Evolutionary conservation across 2,329 filamentous ascomycete genomes (phyloP), one percentile per base, ranked within the genome.

Genomic region (Xylaria sp.): DNA sequence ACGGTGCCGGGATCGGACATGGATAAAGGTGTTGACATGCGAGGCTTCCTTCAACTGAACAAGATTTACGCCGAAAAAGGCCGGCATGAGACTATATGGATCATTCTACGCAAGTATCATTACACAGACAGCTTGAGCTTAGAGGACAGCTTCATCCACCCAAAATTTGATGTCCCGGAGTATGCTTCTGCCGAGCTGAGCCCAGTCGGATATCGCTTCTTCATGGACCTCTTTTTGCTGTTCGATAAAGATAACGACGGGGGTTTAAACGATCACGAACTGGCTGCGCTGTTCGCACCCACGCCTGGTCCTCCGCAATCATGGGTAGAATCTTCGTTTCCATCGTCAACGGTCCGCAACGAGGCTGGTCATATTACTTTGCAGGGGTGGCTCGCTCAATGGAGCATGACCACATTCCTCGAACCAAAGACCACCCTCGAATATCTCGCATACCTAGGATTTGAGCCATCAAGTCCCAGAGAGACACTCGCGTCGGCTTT

Each of bases 321-420:
- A 0, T 99, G 94, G 94, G 78, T 86, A 0, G 92, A 97, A 60
- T 89, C 89, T 1, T 90, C 86, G 0, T 99, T 99, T 67, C 94
- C 94, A 1, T 92, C 90, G 0, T 96, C 91, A 20, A 97, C 94
- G 0, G 93, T 97, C 17, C 88, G 91, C 39, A 97, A 97, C 68
- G 94, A 99, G 73, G 91, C 91, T 7, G 94, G 94, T 0, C 86
- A 97, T 70, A 92, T 99, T 57, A 99, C 94, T 1, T 79, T 99
- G 3, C 94, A 99, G 72, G 94, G 94, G 1, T 99, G 94, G 94
- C 83, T 99, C 37, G 94, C 94, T 3, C 94, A 99, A 67, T 99
- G 94, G 94, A 97, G 92, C 70, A 99, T 99, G 94, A 99, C 94
- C 0, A 99, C 94, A 0, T 99, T 97, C 66, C 86, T 95, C 56